phyloP scores from a whole-genome alignment of 2,329 filamentous ascomycete species.

The Lojkania enalia region DNA sequence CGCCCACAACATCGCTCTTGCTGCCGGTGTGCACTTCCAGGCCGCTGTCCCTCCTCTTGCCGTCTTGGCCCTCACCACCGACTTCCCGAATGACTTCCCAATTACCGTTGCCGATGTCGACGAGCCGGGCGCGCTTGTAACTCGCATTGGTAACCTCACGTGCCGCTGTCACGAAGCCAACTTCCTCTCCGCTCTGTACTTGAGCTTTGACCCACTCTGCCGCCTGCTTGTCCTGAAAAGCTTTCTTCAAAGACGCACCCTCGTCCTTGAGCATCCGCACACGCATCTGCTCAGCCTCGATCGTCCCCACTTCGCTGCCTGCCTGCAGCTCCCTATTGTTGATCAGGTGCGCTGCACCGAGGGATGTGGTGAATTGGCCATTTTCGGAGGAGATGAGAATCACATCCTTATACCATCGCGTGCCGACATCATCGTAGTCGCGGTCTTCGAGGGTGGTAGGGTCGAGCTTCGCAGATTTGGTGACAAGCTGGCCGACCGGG shows the following conservation, averaged over 20 bases:
- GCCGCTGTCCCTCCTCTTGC: slow-evolving; percentile 36
- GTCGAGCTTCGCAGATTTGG: slow-evolving; percentile 31
- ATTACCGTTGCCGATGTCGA: slow-evolving; percentile 33
- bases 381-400: slow-evolving; percentile 31
- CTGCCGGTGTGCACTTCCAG: slow-evolving; percentile 37
- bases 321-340: slow-evolving; percentile 28
- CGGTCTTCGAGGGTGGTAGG: slow-evolving; percentile 35
- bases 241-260: slow-evolving; percentile 29
- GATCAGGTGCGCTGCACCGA: slow-evolving; percentile 36
- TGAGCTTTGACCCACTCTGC: slow-evolving; percentile 31
- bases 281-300: slow-evolving; percentile 39
- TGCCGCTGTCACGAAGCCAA: slow-evolving; percentile 37
- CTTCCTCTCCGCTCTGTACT: slow-evolving; percentile 28
- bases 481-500: slow-evolving; percentile 39
- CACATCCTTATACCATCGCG: slow-evolving; percentile 43
- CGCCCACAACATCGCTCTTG: slow-evolving; percentile 40
- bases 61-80: slow-evolving; percentile 28
- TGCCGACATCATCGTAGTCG: slow-evolving; percentile 42
- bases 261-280: slow-evolving; percentile 38
- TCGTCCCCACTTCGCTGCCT: slow-evolving; percentile 36
- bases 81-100: slow-evolving; percentile 40
- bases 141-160: slow-evolving; percentile 39
- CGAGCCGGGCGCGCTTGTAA: slow-evolving; percentile 39
- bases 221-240: slow-evolving; percentile 27
- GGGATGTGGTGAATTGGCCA: slow-evolving; percentile 31